These are phyloP conservation scores for Kodamaea plutei DNA, from an alignment of 1,139 yeast genomes.

Conservation along the genomic window DNA sequence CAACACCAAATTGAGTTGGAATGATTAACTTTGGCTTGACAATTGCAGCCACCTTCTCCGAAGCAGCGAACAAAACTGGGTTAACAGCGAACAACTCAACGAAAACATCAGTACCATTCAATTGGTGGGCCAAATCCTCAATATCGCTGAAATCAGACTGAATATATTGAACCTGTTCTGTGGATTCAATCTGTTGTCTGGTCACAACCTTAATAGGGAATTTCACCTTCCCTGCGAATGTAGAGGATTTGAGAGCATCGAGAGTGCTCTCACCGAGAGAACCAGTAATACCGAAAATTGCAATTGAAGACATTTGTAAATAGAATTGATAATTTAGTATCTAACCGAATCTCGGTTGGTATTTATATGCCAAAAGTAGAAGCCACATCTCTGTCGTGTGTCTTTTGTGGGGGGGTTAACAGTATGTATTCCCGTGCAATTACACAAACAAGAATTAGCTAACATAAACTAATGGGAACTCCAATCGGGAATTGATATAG, in stretches of 20 bases:
- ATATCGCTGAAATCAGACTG: slow-evolving; percentile 24
- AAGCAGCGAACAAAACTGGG: slow-evolving; percentile 19
- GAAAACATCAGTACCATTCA: slow-evolving; percentile 49
- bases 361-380: too few species aligned
- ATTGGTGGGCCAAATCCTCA: slow-evolving; percentile 25
- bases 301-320: too few species aligned
- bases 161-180: slow-evolving; percentile 40
- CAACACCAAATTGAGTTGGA: slow-evolving; percentile 62
- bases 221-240: slow-evolving; percentile 39
- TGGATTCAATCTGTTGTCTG: slow-evolving; percentile 32
- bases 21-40: slow-evolving; percentile 52
- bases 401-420: too few species aligned
- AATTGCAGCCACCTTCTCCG: slow-evolving; percentile 32
- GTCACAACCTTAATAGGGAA: slow-evolving; percentile 53
- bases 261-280: slow-evolving; percentile 45
- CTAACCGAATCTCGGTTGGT: too few species aligned
- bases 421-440: too few species aligned
- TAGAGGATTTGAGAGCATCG: slow-evolving; percentile 40
- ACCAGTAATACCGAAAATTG: slow-evolving; percentile 54
- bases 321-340: too few species aligned
- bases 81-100: slow-evolving; percentile 38
- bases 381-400: too few species aligned
- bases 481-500: too few species aligned
- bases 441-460: too few species aligned
- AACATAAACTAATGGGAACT: too few species aligned